These are phyloP conservation scores for Chaetoceros muelleri DNA, from an alignment of 108 stramenopile genomes.

Conservation along the genomic window DNA sequence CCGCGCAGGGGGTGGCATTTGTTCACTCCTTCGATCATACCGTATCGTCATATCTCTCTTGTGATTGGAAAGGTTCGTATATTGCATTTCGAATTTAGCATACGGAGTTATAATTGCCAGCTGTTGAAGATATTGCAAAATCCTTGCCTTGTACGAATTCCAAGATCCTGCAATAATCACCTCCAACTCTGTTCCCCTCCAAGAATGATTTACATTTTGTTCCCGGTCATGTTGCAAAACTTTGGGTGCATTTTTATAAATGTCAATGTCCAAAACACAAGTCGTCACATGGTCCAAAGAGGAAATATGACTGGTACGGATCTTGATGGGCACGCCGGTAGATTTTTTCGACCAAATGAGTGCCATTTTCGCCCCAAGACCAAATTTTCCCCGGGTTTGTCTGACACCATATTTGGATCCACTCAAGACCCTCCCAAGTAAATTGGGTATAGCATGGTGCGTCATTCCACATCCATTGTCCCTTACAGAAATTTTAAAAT, in stretches of 20 bases:
- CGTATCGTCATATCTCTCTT: constrained; percentile 50
- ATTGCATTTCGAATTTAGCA: constrained; percentile 67
- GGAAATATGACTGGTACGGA: constrained; percentile 45
- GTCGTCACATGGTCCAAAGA: constrained; percentile 32
- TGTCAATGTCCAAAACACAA: constrained; percentile 92
- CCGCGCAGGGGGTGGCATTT: constrained; percentile 82
- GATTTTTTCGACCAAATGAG: constrained; percentile 94
- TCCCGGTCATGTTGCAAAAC: constrained; percentile 65
- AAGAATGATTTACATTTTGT: constrained; percentile 42
- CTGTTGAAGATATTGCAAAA: constrained; percentile 89
- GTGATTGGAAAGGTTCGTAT: constrained; percentile 38
- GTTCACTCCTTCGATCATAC: constrained; percentile 73
- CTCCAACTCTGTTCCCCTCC: constrained; percentile 80
- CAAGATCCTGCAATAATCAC: constrained; percentile 88
- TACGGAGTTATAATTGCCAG: constrained; percentile 97
- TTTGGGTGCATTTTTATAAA: constrained; percentile 82
- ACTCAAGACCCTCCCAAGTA: constrained; percentile 86
- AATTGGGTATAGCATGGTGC: constrained; percentile 82
- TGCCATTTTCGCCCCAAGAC: constrained; percentile 96
- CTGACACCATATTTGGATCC: constrained; percentile 93
- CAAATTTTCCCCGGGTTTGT: constrained; percentile 95
- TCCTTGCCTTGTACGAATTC: constrained; percentile 81
- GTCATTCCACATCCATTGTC: constrained; percentile 97
- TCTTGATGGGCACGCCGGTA: constrained; percentile 83
- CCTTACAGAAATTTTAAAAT: constrained; percentile 73